Evolutionary conservation across 495 filamentous ascomycete species (phyloP), one percentile per base, ranked within the genome.

Genomic region (Hypoxylon fuscum): DNA sequence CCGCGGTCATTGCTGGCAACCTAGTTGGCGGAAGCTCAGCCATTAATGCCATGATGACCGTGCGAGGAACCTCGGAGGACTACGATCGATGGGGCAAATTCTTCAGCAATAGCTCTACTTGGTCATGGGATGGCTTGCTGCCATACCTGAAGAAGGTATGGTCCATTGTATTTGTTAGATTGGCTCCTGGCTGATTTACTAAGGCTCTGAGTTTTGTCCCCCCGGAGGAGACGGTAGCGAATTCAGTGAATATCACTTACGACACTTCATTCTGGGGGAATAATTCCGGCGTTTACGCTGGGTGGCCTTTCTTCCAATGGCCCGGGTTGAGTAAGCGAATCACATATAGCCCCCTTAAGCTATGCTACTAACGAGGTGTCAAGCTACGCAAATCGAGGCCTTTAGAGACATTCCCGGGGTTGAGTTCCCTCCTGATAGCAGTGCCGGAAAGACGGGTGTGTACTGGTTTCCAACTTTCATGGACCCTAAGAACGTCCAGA

Each of bases 391-490:
- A 55, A 57, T 78, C 25, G 71, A 77, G 2, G 74, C 74, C 0
- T 80, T 73, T 59, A 59, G 18, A 42, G 73, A 75, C 12, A 69
- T 80, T 1, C 72, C 73, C 0, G 76, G 76, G 5, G 72, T 78
- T 2, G 69, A 73, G 23, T 77, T 80, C 21, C 73, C 73, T 0
- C 58, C 62, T 14, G 77, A 80, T 46, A 77, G 74, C 47, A 76
- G 76, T 2, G 68, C 74, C 1, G 77, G 77, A 0, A 59, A 66
- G 35, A 60, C 76, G 0, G 77, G 77, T 2, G 70, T 79, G 23
- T 80, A 76, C 38, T 80, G 74, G 74, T 80, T 72, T 42, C 77
- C 77, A 21, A 75, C 71, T 1, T 78, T 78, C 47, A 78, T 79
- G 75, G 76, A 79, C 17, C 76, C 77, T 0, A 64, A 67, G 22